Percentiles rank a stretch among this genome's conserved stretches.
Conservation (phyloP, 306 rosid species). For the Calophaca sinica region DNA sequence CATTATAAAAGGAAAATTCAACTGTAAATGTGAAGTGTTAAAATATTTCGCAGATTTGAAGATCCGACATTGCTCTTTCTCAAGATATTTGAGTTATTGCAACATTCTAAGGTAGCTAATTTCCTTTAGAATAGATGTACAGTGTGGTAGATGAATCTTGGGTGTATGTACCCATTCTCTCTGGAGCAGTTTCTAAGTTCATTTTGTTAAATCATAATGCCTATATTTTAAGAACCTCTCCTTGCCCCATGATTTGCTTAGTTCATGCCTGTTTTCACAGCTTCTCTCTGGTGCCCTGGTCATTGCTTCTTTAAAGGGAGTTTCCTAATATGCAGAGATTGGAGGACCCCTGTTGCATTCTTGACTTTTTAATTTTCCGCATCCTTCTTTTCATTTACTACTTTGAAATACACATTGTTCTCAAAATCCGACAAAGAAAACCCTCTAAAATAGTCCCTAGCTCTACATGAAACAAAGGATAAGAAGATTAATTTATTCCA, state of each 20-base stretch:
- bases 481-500: constrained; percentile 24
- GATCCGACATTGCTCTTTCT: constrained; percentile 27
- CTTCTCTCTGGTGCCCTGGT: background rate
- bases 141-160: constrained; percentile 6
- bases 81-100: constrained; percentile 24
- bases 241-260: constrained; percentile 4
- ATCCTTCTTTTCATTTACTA: constrained; percentile 15
- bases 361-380: background rate
- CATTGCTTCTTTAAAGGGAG: constrained; percentile 30
- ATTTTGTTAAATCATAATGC: background rate
- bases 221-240: constrained; percentile 28
- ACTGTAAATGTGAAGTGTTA: constrained; percentile 9
- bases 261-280: constrained; percentile 5
- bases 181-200: constrained; percentile 33
- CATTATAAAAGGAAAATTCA: constrained; percentile 30
- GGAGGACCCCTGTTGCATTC: constrained; percentile 30
- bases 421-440: constrained; percentile 10
- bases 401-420: constrained; percentile 9
- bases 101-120: constrained; percentile 28
- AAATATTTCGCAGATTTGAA: constrained; percentile 33
- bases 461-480: no score
- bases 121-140: constrained; percentile 11
- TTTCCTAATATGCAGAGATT: constrained; percentile 25
- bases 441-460: no score
- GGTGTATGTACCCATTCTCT: constrained; percentile 26